Evolutionary conservation across 179 eudicot species (phyloP), one percentile per base, ranked within the genome.

Genomic region (Silene noctiflora): DNA sequence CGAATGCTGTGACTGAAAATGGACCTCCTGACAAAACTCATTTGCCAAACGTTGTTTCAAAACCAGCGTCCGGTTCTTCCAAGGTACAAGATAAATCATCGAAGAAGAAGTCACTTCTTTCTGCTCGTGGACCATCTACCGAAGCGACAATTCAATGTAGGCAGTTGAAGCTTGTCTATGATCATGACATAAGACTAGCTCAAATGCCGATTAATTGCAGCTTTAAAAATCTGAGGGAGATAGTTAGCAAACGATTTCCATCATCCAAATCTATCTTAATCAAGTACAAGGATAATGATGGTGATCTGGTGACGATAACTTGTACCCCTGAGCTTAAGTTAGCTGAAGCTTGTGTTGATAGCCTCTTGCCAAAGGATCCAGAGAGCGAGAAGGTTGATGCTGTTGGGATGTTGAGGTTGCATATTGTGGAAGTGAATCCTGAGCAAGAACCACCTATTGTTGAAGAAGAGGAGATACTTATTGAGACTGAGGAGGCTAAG

Each of bases 241-340:
- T 86, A 24, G 96, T 94, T 31, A 76, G 85, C 42, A 87, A 79
- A 77, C 80, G 93, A 19, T 94, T 88, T 75, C 97, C 96, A 17
- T 83, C 93, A 66, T 89, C 98, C 3, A 92, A 91, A 71, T 84
- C 94, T 9, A 91, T 94, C 76, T 75, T 94, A 78, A 88, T 94
- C 42, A 94, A 94, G 78, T 93, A 91, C 64, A 91, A 84, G 77
- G 97, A 94, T 79, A 80, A 55, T 81, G 98, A 94, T 82, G 92
- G 89, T 72, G 97, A 94, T 87, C 83, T 94, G 78, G 96, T 94
- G 79, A 94, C 98, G 0, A 89, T 94, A 76, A 94, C 97, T 8
- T 88, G 89, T 70, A 87, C 92, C 4, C 75, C 67, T 53, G 97
- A 94, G 80, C 97, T 94, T 63, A 88, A 87, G 71, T 73, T 91